Evolutionary conservation across 2,329 filamentous ascomycete genomes (phyloP).

Genomic region (Apiospora hydei): DNA sequence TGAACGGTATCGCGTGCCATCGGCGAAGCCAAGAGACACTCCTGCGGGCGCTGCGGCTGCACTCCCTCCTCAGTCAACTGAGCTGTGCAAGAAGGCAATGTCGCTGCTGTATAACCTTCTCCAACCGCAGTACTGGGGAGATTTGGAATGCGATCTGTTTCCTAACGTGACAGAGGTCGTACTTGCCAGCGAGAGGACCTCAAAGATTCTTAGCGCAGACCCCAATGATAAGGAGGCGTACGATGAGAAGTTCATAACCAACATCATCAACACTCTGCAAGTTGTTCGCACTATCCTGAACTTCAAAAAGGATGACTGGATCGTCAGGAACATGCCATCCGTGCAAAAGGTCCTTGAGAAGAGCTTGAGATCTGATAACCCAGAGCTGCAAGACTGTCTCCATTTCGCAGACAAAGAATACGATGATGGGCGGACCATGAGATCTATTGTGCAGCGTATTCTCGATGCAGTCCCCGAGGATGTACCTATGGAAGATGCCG

Average conservation of each 20-base stretch:
- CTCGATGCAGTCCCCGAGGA: conserved; percentile 88
- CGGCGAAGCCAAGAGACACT: conserved; percentile 69
- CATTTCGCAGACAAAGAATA: conserved; percentile 75
- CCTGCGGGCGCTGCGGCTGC: conserved; percentile 52
- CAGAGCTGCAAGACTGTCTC: conserved; percentile 92
- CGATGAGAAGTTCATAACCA: conserved; percentile 85
- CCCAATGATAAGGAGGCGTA: conserved; percentile 72
- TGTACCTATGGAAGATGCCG: conserved; percentile 74
- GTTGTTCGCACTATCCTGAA: conserved; percentile 90
- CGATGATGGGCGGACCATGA: conserved; percentile 74
- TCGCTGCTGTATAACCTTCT: conserved; percentile 83
- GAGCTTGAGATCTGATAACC: conserved; percentile 83
- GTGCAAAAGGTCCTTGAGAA: conserved; percentile 92
- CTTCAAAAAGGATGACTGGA: conserved; percentile 89
- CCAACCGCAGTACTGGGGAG: conserved; percentile 87
- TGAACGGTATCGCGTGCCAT: conserved; percentile 82
- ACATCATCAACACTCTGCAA: conserved; percentile 92
- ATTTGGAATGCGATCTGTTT: conserved; percentile 90
- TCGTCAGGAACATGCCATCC: conserved; percentile 76
- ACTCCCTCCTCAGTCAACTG: conserved; percentile 65
- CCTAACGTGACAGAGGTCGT: conserved; percentile 89
- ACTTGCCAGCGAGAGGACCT: conserved; percentile 80
- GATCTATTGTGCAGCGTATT: conserved; percentile 81
- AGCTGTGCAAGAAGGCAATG: conserved; percentile 87
- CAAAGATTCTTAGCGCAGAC: conserved; percentile 64